A percentile compares a stretch with the other conserved stretches of the same genome.
phyloP scores from a whole-genome alignment of 805 yeast genomes.

The Candida loeiensis region DNA sequence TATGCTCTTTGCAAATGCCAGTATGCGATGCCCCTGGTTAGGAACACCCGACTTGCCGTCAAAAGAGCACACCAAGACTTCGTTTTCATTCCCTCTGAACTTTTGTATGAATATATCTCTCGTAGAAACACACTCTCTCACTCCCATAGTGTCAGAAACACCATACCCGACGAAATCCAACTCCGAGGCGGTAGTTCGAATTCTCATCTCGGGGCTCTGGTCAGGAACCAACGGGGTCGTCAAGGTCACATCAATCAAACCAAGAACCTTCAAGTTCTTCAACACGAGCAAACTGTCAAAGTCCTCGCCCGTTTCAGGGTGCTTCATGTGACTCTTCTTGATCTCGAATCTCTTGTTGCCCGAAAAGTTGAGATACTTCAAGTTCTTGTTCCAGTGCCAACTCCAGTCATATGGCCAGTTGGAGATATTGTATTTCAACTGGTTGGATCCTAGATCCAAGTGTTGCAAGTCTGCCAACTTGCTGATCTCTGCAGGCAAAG shows the following conservation, averaged over 20 bases:
- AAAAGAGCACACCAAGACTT: slow-evolving; percentile 73
- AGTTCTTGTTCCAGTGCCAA: slow-evolving; percentile 80
- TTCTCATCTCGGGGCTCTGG: slow-evolving; percentile 75
- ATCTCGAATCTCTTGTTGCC: slow-evolving; percentile 92
- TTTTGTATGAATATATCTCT: slow-evolving; percentile 86
- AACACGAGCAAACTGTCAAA: slow-evolving; percentile 64
- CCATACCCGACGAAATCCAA: slow-evolving; percentile 79
- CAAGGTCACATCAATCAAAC: slow-evolving; percentile 92
- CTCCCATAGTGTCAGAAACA: slow-evolving; percentile 83
- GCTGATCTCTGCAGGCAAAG: slow-evolving; percentile 85
- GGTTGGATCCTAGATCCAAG: slow-evolving; percentile 89
- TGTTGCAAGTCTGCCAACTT: slow-evolving; percentile 60
- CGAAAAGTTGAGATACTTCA: slow-evolving; percentile 81
- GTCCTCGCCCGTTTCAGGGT: slow-evolving; percentile 57
- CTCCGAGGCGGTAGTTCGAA: slow-evolving; percentile 84
- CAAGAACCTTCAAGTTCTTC: slow-evolving; percentile 67
- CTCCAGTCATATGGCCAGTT: slow-evolving; percentile 98
- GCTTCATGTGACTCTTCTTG: slow-evolving; percentile 54
- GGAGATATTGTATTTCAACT: slow-evolving; percentile 84
- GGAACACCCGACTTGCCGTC: slow-evolving; percentile 73
- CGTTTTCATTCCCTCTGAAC: slow-evolving; percentile 82
- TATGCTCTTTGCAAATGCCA: slow-evolving; percentile 68
- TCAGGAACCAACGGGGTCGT: slow-evolving; percentile 91
- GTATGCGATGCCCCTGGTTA: slow-evolving; percentile 57
- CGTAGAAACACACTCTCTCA: slow-evolving; percentile 57